Conservation (phyloP, 2,329 filamentous ascomycete species). For the Microsporum ferrugineum region DNA sequence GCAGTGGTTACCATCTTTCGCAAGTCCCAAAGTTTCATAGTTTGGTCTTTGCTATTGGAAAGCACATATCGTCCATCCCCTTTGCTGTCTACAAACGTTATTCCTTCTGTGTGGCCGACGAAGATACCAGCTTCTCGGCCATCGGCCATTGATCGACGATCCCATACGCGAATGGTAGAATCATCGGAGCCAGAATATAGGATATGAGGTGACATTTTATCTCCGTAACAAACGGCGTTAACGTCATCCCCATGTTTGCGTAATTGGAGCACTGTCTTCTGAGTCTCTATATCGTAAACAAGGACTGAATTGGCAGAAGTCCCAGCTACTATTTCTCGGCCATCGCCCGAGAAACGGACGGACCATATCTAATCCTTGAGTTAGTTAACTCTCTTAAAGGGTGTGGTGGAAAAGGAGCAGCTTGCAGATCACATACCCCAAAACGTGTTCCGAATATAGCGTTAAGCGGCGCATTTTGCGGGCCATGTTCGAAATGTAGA, state of each 20-base stretch:
- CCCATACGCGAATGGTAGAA: slow-evolving; percentile 90
- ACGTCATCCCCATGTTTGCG: slow-evolving; percentile 77
- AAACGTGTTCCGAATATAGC: slow-evolving; percentile 28
- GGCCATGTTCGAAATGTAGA: slow-evolving; percentile 55
- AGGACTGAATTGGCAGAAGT: slow-evolving; percentile 69
- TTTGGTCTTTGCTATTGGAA: slow-evolving; percentile 91
- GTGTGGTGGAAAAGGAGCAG: not conserved
- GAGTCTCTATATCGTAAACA: slow-evolving; percentile 83
- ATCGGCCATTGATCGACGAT: slow-evolving; percentile 58
- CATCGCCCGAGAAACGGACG: slow-evolving; percentile 83
- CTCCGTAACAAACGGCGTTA: slow-evolving; percentile 92
- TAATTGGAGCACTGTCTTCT: slow-evolving; percentile 61
- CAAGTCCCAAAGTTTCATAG: slow-evolving; percentile 93
- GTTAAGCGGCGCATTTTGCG: slow-evolving; percentile 27
- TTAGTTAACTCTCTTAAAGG: slow-evolving; percentile 3
- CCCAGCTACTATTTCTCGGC: slow-evolving; percentile 78
- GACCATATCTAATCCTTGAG: slow-evolving; percentile 58
- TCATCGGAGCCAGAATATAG: slow-evolving; percentile 95
- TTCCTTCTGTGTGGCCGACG: slow-evolving; percentile 40
- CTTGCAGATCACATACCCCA: slow-evolving; percentile 27
- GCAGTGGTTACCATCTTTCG: slow-evolving; percentile 74
- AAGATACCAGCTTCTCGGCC: slow-evolving; percentile 54
- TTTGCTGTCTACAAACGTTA: slow-evolving; percentile 66
- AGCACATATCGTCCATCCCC: slow-evolving; percentile 81
- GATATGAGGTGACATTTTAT: slow-evolving; percentile 78